These are phyloP conservation scores for Microcyclospora tardicrescens DNA, from an alignment of 2,329 filamentous ascomycete species.

Conservation along the genomic window DNA sequence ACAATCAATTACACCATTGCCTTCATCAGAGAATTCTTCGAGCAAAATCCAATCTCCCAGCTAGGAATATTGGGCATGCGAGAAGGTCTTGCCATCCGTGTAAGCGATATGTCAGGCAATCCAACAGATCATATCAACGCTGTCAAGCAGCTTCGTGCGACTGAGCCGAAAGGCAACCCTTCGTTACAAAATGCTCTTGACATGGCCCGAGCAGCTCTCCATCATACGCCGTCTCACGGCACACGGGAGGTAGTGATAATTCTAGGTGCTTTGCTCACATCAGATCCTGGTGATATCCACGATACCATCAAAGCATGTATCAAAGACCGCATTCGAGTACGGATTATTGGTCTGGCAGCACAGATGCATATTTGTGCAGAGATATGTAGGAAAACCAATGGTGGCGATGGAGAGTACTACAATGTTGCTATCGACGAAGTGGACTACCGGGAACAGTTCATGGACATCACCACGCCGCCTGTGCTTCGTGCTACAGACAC, in stretches of 20 bases:
- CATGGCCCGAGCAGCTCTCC: slow-evolving; percentile 85
- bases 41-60: slow-evolving; percentile 97
- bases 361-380: slow-evolving; percentile 87
- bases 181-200: slow-evolving; percentile 84
- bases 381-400: slow-evolving; percentile 77
- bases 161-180: slow-evolving; percentile 37
- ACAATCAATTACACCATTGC: slow-evolving; percentile 70
- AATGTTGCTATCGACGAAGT: slow-evolving; percentile 74
- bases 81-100: slow-evolving; percentile 72
- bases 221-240: slow-evolving; percentile 82
- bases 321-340: slow-evolving; percentile 71
- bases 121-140: slow-evolving; percentile 75
- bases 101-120: slow-evolving; percentile 86
- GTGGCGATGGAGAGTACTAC: slow-evolving; percentile 63
- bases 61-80: slow-evolving; percentile 86
- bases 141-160: slow-evolving; percentile 43
- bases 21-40: slow-evolving; percentile 90
- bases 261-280: slow-evolving; percentile 78
- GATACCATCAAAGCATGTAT: slow-evolving; percentile 71
- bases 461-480: slow-evolving; percentile 79
- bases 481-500: slow-evolving; percentile 47
- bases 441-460: slow-evolving; percentile 79
- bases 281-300: slow-evolving; percentile 91
- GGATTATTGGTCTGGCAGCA: slow-evolving; percentile 79
- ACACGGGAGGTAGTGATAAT: slow-evolving; percentile 87